Base-by-base conservation (phyloP, 345 rosid species). In the Streptanthus diversifolius region DNA sequence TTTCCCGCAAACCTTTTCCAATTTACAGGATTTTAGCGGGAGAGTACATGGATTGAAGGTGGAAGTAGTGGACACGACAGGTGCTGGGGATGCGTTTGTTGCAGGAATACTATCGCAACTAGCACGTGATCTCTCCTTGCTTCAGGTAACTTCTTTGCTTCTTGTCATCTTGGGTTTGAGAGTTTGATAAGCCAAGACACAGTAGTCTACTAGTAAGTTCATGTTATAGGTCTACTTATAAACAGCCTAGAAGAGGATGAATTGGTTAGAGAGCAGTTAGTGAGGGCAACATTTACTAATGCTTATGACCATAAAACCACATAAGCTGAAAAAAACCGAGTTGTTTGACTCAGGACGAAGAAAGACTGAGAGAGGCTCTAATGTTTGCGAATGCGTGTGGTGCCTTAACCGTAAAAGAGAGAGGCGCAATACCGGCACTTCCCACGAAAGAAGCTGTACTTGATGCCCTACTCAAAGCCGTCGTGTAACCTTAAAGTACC, bases 41-140 rank as follows among this genome's bases (percentile, higher is more conserved):
- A 86, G 88, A 82, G 97, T 91, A 19, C 68, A 74, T 47, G 95
- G 97, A 15, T 52, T 95, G 33, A 87, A 85, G 82, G 97, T 89
- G 45, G 90, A 88, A 14, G 87, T 90, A 1, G 85, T 95, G 33
- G 99, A 95, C 82, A 87, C 96, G 25, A 95, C 96, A 8, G 99
- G 99, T 75, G 97, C 99, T 8, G 97, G 99, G 2, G 97, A 95
- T 87, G 99, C 99, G 33, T 95, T 95, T 83, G 95, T 95, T 19
- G 97, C 96, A 0, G 96, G 96, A 73, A 77, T 83, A 55, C 72
- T 91, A 66, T 80, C 82, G 3, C 89, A 88, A 47, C 83, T 95
- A 55, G 86, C 92, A 24, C 40, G 24, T 44, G 90, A 91, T 82
- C 78, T 88, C 79, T 87, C 99, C 37, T 81, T 95, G 81, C 80